Percentiles rank a stretch among this genome's conserved stretches.
Evolutionary conservation across 768 basidiomycete genomes (phyloP).

Genomic region (Agrocybe pediades): DNA sequence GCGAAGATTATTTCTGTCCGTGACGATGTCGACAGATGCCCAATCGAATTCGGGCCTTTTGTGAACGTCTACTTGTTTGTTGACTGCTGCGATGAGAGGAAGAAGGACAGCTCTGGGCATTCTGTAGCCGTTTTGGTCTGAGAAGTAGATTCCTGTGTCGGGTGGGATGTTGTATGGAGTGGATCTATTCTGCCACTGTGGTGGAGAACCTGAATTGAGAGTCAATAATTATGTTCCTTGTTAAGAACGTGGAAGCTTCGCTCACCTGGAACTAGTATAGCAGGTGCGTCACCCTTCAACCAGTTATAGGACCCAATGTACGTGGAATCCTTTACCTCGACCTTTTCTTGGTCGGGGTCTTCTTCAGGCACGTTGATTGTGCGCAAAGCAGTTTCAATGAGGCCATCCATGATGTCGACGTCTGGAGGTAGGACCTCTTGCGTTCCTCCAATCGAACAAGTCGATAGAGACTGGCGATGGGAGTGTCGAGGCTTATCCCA

Average conservation of each 20-base stretch:
- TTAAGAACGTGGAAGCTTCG: neutral
- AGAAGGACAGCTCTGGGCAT: slow-evolving; percentile 38
- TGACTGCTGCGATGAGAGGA: slow-evolving; percentile 63
- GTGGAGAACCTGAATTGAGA: slow-evolving; percentile 51
- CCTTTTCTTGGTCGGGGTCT: slow-evolving; percentile 25
- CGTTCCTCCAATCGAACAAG: slow-evolving; percentile 4
- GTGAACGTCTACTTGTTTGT: slow-evolving; percentile 37
- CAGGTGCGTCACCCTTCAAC: slow-evolving; percentile 41
- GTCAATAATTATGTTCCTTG: neutral
- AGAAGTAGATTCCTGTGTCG: slow-evolving; percentile 50
- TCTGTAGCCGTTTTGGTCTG: slow-evolving; percentile 62
- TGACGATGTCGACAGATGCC: slow-evolving; percentile 48
- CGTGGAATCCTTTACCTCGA: slow-evolving; percentile 23
- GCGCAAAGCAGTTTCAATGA: slow-evolving; percentile 27
- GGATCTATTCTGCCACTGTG: slow-evolving; percentile 50
- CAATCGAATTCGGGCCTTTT: slow-evolving; percentile 37
- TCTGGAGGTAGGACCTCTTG: slow-evolving; percentile 29
- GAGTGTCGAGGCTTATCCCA: slow-evolving; percentile 7
- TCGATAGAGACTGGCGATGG: slow-evolving; percentile 3
- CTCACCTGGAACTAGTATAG: slow-evolving; percentile 53
- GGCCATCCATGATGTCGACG: slow-evolving; percentile 37
- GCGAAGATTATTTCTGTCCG: slow-evolving; percentile 67
- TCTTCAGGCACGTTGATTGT: slow-evolving; percentile 24
- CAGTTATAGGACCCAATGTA: slow-evolving; percentile 62
- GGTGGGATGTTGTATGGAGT: slow-evolving; percentile 55